A percentile compares a stretch with the other conserved stretches of the same genome.
Evolutionary conservation across 148 eudicot genomes (phyloP).

Genomic region (Talinum fruticosum): DNA sequence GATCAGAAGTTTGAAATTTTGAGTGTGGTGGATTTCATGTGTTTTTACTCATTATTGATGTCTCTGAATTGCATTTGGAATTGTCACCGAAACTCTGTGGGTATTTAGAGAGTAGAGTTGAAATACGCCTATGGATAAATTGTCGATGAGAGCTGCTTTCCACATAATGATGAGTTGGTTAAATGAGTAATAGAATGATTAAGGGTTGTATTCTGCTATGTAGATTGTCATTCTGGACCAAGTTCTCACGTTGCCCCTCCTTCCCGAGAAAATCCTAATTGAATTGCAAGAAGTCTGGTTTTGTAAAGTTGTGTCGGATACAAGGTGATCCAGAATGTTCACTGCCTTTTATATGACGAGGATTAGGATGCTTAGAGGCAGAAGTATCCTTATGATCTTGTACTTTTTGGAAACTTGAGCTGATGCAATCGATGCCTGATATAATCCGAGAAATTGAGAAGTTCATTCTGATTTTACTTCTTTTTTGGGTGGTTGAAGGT

Average conservation of each 20-base stretch:
- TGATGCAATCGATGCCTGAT: neutral
- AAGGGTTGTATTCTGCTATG: too few species aligned
- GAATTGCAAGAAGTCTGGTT: neutral
- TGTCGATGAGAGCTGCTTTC: neutral
- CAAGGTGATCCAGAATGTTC: neutral
- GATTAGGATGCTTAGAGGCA: neutral
- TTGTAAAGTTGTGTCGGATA: neutral
- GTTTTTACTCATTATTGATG: too few species aligned
- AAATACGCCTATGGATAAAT: neutral
- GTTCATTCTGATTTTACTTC: neutral
- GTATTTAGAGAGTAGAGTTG: neutral
- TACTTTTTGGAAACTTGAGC: neutral
- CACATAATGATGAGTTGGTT: neutral
- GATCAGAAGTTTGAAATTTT: neutral
- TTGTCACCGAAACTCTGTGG: neutral
- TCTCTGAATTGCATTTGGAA: too few species aligned
- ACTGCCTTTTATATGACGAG: neutral
- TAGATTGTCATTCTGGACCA: neutral
- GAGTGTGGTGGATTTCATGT: neutral
- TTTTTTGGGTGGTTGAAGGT: too few species aligned
- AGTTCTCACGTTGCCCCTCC: too few species aligned
- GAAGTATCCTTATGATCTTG: too few species aligned
- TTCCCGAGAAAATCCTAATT: too few species aligned
- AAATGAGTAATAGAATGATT: too few species aligned
- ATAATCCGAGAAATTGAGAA: too few species aligned